phyloP scores from a whole-genome alignment of 2,329 filamentous ascomycete genomes.

The Leptographium wingfieldii region DNA sequence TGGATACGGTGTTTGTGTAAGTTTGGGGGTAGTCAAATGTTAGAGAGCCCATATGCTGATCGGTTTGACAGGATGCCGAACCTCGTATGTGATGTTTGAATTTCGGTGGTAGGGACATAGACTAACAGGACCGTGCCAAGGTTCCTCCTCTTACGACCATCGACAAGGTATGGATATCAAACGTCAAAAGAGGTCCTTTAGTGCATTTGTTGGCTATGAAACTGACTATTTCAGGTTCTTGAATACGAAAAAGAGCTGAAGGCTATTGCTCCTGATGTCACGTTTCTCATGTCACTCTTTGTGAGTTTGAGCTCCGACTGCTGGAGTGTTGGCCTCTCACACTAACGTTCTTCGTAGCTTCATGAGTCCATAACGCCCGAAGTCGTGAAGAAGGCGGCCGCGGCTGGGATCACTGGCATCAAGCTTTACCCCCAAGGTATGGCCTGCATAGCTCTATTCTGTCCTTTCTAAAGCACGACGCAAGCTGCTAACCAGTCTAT shows the following conservation, averaged over 20 bases:
- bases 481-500: neutral
- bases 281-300: slow-evolving; percentile 62
- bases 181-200: neutral
- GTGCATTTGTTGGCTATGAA: neutral
- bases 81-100: slow-evolving; percentile 6
- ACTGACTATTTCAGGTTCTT: slow-evolving; percentile 35
- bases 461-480: neutral
- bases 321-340: too few relatives aligned
- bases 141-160: slow-evolving; percentile 11
- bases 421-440: slow-evolving; percentile 48
- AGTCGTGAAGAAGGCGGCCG: slow-evolving; percentile 59
- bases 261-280: slow-evolving; percentile 47
- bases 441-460: neutral
- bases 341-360: slow-evolving; percentile 12
- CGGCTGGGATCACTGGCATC: slow-evolving; percentile 56
- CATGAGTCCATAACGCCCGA: slow-evolving; percentile 53
- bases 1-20: slow-evolving; percentile 15
- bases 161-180: slow-evolving; percentile 5
- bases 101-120: neutral
- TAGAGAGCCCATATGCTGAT: neutral
- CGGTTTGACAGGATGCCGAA: slow-evolving; percentile 38
- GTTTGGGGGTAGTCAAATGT: neutral
- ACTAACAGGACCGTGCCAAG: slow-evolving; percentile 1
- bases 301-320: neutral
- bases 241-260: slow-evolving; percentile 52